Evolutionary conservation across 2,329 filamentous ascomycete species (phyloP).

Genomic region (Cladophialophora exuberans): DNA sequence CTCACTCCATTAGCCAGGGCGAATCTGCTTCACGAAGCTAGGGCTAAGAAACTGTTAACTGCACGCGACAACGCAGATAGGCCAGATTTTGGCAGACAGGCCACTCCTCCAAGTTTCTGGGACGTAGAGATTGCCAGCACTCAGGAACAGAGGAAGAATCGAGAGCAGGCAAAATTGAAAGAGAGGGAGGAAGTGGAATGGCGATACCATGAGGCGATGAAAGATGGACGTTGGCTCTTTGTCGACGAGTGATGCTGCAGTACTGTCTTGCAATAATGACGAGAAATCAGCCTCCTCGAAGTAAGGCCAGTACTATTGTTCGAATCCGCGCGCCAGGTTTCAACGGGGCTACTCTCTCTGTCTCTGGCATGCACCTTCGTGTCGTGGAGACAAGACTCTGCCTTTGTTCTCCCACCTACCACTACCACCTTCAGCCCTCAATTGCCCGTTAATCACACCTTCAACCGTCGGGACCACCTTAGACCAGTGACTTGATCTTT

Average conservation of each 20-base stretch:
- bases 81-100: conserved; percentile 70
- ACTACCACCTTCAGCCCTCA: too few relatives aligned
- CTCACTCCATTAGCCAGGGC: conserved; percentile 52
- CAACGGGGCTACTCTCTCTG: too few relatives aligned
- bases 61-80: conserved; percentile 73
- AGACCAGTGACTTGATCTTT: too few relatives aligned
- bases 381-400: too few relatives aligned
- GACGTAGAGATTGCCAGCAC: conserved; percentile 85
- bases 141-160: conserved; percentile 73
- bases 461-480: too few relatives aligned
- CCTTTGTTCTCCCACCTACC: too few relatives aligned
- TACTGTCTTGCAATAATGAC: too few relatives aligned
- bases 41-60: conserved; percentile 72
- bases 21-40: conserved; percentile 74
- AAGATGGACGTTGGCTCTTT: conserved; percentile 39
- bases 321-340: too few relatives aligned
- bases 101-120: conserved; percentile 88
- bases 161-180: conserved; percentile 64
- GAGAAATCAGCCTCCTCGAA: too few relatives aligned
- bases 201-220: conserved; percentile 80
- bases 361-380: too few relatives aligned
- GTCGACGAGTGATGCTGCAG: conserved; percentile 34
- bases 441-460: too few relatives aligned
- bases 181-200: conserved; percentile 70
- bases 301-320: too few relatives aligned